Percentiles rank a stretch among this genome's conserved stretches.
phyloP scores from a whole-genome alignment of 192 early-diverging fungal species.

The Glomus cerebriforme region DNA sequence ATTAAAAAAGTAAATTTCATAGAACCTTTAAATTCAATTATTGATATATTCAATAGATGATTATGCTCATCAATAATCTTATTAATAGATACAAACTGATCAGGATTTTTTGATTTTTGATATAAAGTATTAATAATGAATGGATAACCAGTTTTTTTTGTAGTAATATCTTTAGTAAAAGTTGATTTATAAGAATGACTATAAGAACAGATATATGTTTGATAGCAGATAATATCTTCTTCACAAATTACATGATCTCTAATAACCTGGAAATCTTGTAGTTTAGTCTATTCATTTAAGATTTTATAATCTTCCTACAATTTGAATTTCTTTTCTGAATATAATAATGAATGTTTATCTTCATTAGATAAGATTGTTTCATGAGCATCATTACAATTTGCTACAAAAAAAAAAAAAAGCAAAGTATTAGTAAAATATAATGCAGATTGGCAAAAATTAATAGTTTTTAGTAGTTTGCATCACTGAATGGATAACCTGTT shows the following conservation, averaged over 20 bases:
- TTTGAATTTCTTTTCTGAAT: too few species aligned
- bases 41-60: background rate
- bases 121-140: background rate
- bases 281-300: too few species aligned
- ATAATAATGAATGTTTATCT: too few species aligned
- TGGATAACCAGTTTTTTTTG: background rate
- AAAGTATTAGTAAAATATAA: too few species aligned
- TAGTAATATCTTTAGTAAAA: background rate
- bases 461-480: too few species aligned
- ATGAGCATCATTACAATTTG: too few species aligned
- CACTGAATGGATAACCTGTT: too few species aligned
- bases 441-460: too few species aligned
- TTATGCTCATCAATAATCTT: background rate
- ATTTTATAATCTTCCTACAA: too few species aligned
- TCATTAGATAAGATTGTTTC: too few species aligned
- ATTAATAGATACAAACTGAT: background rate
- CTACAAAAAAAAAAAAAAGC: too few species aligned
- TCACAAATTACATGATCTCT: background rate
- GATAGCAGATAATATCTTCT: background rate
- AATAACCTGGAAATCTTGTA: too few species aligned
- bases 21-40: background rate
- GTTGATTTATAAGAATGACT: background rate
- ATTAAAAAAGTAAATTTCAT: background rate
- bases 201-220: background rate
- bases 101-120: background rate